These are phyloP conservation scores for Isatis tinctoria DNA, from an alignment of 345 rosid species.

Conservation along the genomic window DNA sequence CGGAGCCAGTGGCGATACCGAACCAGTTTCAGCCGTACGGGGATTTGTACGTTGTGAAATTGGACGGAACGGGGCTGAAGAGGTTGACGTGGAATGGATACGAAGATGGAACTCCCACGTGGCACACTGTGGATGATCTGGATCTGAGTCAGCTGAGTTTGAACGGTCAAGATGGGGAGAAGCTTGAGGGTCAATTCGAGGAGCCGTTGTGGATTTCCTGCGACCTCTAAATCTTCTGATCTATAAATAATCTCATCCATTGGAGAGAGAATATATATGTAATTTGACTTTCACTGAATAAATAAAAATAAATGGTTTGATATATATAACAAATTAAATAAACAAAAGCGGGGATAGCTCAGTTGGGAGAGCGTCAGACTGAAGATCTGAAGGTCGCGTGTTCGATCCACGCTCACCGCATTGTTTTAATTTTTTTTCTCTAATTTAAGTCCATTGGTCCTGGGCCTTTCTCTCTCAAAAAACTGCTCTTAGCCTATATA, in stretches of 20 bases:
- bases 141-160: slow-evolving; percentile 31
- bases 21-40: slow-evolving; percentile 93
- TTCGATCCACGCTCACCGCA: slow-evolving; percentile 76
- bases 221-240: slow-evolving; percentile 30
- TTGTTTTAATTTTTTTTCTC: not conserved
- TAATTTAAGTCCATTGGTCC: too few relatives aligned
- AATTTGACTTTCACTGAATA: not conserved
- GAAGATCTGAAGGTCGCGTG: slow-evolving; percentile 71
- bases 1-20: slow-evolving; percentile 76
- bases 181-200: slow-evolving; percentile 47
- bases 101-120: slow-evolving; percentile 84
- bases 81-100: slow-evolving; percentile 86
- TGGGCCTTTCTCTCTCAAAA: too few relatives aligned
- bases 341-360: slow-evolving; percentile 28
- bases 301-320: not conserved
- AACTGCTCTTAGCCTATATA: too few relatives aligned
- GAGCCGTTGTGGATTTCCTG: slow-evolving; percentile 77
- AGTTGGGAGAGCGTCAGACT: slow-evolving; percentile 94
- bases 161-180: slow-evolving; percentile 40
- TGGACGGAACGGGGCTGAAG: slow-evolving; percentile 62
- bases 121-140: slow-evolving; percentile 41
- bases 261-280: not conserved
- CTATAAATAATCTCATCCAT: not conserved
- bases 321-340: not conserved
- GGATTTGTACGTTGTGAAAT: slow-evolving; percentile 48